Percentiles rank a stretch among this genome's conserved stretches.
Conservation (phyloP, 177 flowering plant genomes). For the Vitis hybrid region DNA sequence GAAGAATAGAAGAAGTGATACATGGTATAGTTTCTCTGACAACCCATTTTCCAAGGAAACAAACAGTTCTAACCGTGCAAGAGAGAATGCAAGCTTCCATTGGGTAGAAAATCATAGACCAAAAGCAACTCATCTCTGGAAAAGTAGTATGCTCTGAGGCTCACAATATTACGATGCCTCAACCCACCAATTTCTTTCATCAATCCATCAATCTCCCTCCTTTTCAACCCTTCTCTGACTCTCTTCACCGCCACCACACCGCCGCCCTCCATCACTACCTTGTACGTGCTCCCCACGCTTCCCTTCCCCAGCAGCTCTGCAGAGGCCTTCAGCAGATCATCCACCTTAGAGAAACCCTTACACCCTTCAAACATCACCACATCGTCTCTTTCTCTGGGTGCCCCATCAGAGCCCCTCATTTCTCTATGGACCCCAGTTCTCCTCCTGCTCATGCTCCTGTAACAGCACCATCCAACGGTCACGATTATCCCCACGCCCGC, state of each 20-base stretch:
- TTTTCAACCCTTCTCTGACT: slow-evolving; percentile 25
- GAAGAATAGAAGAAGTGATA: not conserved
- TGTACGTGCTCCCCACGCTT: slow-evolving; percentile 30
- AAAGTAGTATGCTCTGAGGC: slow-evolving; percentile 46
- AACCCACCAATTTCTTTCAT: slow-evolving; percentile 43
- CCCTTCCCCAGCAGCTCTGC: slow-evolving; percentile 42
- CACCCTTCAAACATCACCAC: slow-evolving; percentile 15
- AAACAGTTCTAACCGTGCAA: slow-evolving; percentile 41
- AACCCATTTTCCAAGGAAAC: not conserved
- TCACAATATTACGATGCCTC: slow-evolving; percentile 47
- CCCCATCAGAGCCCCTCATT: not conserved
- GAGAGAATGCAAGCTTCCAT: slow-evolving; percentile 50
- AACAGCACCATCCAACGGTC: slow-evolving; percentile 19
- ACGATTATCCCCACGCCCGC: slow-evolving; percentile 9
- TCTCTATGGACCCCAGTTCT: slow-evolving; percentile 5
- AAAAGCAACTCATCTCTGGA: slow-evolving; percentile 53
- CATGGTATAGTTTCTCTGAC: no score
- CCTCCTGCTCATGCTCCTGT: not conserved
- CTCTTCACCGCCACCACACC: slow-evolving; percentile 47
- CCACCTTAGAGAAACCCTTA: not conserved
- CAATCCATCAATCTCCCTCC: slow-evolving; percentile 36
- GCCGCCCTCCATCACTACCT: slow-evolving; percentile 26
- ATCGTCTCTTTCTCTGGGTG: no score
- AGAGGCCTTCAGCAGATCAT: slow-evolving; percentile 19
- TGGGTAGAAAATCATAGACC: slow-evolving; percentile 48